Base-by-base conservation (phyloP, 2,329 filamentous ascomycete species). In the Teratosphaeria zuluensis region DNA sequence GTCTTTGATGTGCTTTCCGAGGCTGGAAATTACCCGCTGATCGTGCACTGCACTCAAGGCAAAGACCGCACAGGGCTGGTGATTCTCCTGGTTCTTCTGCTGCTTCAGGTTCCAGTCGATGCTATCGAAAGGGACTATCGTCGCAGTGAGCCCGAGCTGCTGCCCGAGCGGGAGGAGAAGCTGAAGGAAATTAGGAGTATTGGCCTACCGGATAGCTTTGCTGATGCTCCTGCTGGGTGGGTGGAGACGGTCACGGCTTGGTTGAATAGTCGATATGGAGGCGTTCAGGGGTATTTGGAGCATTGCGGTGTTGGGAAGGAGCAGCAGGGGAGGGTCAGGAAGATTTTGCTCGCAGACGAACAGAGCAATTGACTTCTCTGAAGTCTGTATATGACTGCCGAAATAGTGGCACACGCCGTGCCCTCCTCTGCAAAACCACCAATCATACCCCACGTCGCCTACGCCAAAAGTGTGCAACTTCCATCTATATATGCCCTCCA, bases 1-100 rank as follows among this genome's bases (percentile, higher is more conserved):
- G 74, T 81, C 31, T 80, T 85, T 42, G 73, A 75, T 7, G 71
- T 81, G 6, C 72, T 84, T 28, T 73, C 78, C 9, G 70, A 78
- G 1, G 70, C 76, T 2, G 65, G 71, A 0, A 78, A 78, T 16
- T 84, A 85, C 62, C 90, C 90, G 0, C 73, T 85, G 0, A 70
- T 95, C 7, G 75, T 94, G 2, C 90, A 95, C 72, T 96, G 91
- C 72, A 94, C 90, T 0, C 90, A 95, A 68, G 91, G 91, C 59
- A 96, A 95, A 70, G 91, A 95, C 69, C 82, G 91, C 1, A 91
- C 84, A 1, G 91, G 91, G 0, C 76, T 95, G 12, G 77, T 89
- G 11, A 77, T 90, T 4, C 76, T 87, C 48, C 76, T 95, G 3
- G 73, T 87, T 0, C 75, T 95, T 21, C 78, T 92, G 66, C 75